Percentiles rank a stretch among this genome's conserved stretches.
phyloP scores from a whole-genome alignment of 805 yeast genomes.

The Zygotorulaspora danielsina region DNA sequence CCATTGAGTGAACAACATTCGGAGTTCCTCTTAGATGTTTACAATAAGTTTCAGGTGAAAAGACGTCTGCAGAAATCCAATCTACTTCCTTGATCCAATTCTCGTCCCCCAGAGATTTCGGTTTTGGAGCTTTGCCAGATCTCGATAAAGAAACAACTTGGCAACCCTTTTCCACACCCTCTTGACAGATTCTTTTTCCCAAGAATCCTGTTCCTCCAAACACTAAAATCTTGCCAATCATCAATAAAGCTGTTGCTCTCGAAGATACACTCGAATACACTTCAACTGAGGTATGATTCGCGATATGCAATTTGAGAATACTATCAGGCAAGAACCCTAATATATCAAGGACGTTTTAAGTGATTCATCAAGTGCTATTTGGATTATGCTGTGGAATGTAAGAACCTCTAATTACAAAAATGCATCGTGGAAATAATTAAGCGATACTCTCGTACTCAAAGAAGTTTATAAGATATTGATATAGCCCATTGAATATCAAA shows the following conservation, averaged over 20 bases:
- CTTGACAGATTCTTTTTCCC: conserved; percentile 67
- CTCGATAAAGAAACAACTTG: conserved; percentile 66
- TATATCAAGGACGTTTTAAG: not conserved
- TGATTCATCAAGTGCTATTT: not conserved
- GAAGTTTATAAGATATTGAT: conserved; percentile 38
- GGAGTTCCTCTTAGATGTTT: conserved; percentile 45
- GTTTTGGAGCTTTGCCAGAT: conserved; percentile 50
- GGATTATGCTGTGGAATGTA: conserved; percentile 10
- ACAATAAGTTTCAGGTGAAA: conserved; percentile 56
- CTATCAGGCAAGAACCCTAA: not conserved
- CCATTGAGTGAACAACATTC: conserved; percentile 80
- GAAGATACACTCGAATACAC: too few species aligned
- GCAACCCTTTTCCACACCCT: conserved; percentile 58
- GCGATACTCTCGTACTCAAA: conserved; percentile 57
- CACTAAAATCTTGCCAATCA: conserved; percentile 45
- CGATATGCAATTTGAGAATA: too few species aligned
- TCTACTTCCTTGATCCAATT: conserved; percentile 55
- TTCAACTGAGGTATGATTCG: not conserved
- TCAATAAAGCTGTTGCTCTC: too few species aligned
- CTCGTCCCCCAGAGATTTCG: conserved; percentile 27
- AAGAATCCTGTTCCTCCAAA: conserved; percentile 89
- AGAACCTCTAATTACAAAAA: conserved; percentile 34
- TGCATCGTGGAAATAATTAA: conserved; percentile 17
- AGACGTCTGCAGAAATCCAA: conserved; percentile 67
- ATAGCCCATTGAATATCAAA: conserved; percentile 44